Base-by-base conservation (phyloP, 1,139 yeast species). In the Hansenula sp. region DNA sequence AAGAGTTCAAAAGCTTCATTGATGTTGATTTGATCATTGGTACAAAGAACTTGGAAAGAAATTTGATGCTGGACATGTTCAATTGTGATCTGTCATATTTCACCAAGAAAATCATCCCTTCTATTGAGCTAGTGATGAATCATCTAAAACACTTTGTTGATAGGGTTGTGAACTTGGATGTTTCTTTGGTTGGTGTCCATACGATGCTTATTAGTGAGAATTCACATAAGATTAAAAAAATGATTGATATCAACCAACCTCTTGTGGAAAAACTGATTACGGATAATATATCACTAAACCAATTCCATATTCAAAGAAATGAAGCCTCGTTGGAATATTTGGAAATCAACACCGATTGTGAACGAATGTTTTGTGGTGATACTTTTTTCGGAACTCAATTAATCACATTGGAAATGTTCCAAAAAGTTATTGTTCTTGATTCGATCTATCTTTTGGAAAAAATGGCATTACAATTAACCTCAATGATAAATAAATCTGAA, bases 401-500 rank as follows among this genome's bases (percentile, higher is more conserved):
- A 3, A 9, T 30, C 5, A 16, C 29, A 3, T 24, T 16, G 15
- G 35, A 34, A 15, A 18, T 13, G 3, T 34, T 34, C 9, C 19
- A 24, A 2, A 38, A 41, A n/a, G 16, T 40, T 5, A 33, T 43
- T 1, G 38, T 21, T 2, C n/a, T 10, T 17, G 41, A 44, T 25
- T 35, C 41, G 3, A 17, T 42, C 4, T 38, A 35, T 16, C n/a
- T 36, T 2, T 25, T 40, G 25, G 30, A 38, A 25, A 27, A 11
- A 28, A 28, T 18, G 5, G 13, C 3, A 24, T 19, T 8, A 35
- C 33, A 31, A 17, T 33, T 7, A 16, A 28, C 18, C 3, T 40
- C 29, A 11, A 21, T 34, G 6, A 21, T 47, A 18, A 47, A 46
- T 30, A 17, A 34, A 3, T 19, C 44, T 24, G 39, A 42, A 13